Evolutionary conservation across 768 basidiomycete genomes (phyloP).

Genomic region (Auriculariales sp.): DNA sequence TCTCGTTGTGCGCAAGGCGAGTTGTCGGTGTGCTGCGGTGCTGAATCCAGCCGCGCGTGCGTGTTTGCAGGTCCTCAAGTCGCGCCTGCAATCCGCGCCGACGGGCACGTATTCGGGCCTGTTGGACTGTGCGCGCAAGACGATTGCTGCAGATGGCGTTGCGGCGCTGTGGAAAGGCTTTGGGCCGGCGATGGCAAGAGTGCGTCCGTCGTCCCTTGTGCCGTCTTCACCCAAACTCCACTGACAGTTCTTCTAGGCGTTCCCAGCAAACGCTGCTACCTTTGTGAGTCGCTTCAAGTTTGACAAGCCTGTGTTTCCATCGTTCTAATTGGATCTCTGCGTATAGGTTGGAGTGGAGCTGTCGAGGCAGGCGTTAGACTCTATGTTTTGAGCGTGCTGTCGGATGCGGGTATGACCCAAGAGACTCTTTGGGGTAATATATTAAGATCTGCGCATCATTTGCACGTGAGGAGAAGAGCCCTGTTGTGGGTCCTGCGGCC

Average conservation of each 20-base stretch:
- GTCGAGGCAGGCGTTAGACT: constrained; percentile 71
- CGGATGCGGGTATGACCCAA: too few relatives aligned
- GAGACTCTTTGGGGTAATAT: too few relatives aligned
- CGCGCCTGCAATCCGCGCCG: constrained; percentile 90
- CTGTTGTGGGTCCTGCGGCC: too few relatives aligned
- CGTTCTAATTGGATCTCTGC: not conserved
- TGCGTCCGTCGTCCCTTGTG: constrained; percentile 21
- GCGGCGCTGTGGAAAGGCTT: constrained; percentile 92
- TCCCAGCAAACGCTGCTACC: constrained; percentile 93
- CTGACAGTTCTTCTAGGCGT: constrained; percentile 41
- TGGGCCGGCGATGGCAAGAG: constrained; percentile 90
- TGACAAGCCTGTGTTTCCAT: constrained; percentile 9
- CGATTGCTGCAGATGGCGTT: constrained; percentile 78
- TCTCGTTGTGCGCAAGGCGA: not conserved
- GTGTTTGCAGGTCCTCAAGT: constrained; percentile 89
- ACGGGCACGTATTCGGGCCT: constrained; percentile 93
- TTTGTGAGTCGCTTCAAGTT: constrained; percentile 43
- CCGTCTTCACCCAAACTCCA: not conserved
- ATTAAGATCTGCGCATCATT: too few relatives aligned
- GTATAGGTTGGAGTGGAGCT: constrained; percentile 81
- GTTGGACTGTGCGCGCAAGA: constrained; percentile 83
- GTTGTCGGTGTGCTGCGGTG: not conserved
- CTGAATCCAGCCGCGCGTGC: constrained; percentile 1
- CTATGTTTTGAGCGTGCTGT: constrained; percentile 33
- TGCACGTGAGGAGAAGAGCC: too few relatives aligned